Evolutionary conservation across 139 green algal species (phyloP), one percentile per base, ranked within the genome.

Genomic region (Coccomyxa sp.): DNA sequence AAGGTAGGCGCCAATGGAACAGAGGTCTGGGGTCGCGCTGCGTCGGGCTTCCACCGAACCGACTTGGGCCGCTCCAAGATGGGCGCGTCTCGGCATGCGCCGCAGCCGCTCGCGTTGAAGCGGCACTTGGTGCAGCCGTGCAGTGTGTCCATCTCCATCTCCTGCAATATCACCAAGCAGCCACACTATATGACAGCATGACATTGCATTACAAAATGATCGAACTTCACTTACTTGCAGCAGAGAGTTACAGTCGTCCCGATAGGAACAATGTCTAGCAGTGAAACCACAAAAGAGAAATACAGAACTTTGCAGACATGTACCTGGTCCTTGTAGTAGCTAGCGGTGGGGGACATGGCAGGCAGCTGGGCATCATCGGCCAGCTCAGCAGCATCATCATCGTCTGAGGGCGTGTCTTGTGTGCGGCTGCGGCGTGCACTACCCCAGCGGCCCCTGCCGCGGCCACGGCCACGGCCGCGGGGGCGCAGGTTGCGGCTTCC

Each of bases 41-140:
- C 75, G 30, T 83, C 74, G 15, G 85, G 85, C 81, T 78, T 81
- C 85, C 85, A 88, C 14, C 83, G 68, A 21, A 87, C 31, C 17
- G 15, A 79, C 31, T 83, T 83, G 30, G 81, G 81, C 17, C 85
- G 81, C 85, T 82, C 68, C 25, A 85, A 21, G 15, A 67, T 60
- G 31, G 85, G 77, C 57, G 51, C 76, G 45, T 83, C 81, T 15
- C 81, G 66, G 67, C 85, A 88, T 13, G 31, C 77, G 7, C 31
- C 67, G 60, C 85, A 88, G 25, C 85, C 85, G 30, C 68, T 63
- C 31, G 82, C 74, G 15, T 67, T 60, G 76, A 88, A 93, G 38
- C 86, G 83, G 85, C 89, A 93, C 80, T 89, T 91, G 67, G 63
- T 81, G 86, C 89, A 93, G 23, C 88, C 89, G 27, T 84, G 83